Evolutionary conservation across 2,329 filamentous ascomycete species (phyloP), one percentile per base, ranked within the genome.

Genomic region (Teratosphaeriaceae sp.): DNA sequence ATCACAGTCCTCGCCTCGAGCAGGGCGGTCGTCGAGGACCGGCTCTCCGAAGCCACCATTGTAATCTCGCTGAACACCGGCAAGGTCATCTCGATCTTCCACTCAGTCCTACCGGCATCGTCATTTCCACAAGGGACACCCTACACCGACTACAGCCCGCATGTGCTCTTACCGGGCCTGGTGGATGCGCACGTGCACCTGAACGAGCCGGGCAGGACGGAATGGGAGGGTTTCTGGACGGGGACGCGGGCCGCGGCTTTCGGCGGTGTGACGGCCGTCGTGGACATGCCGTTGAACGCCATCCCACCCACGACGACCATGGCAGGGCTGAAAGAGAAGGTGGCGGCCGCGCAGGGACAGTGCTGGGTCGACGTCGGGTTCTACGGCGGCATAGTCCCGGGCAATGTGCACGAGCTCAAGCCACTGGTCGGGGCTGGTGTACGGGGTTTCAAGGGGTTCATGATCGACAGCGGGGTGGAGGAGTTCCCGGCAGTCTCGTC

Each of bases 291-390:
- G 24, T 68, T 97, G 49, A 98, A 98, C 67, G 88, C 90, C 38
- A 94, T 98, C 42, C 92, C 92, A 26, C 92, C 92, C 0, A 98
- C 92, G 0, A 97, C 90, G 8, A 97, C 90, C 0, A 75, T 97
- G 2, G 72, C 74, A 15, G 87, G 85, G 5, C 76, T 98, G 53
- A 74, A 84, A 48, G 85, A 88, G 70, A 98, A 98, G 73, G 73
- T 95, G 36, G 76, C 78, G 21, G 92, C 92, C 19, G 88, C 88
- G 30, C 67, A 78, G 48, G 88, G 85, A 24, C 84, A 97, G 68
- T 95, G 90, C 68, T 98, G 90, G 90, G 88, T 97, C 20, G 92
- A 97, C 57, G 89, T 97, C n/a, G 92, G 88, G 22, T 97, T 98
- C 66, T 97, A 97, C 62, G 92, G 92, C 20, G 92, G 92, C 23